Percentiles rank a stretch among this genome's conserved stretches.
These are phyloP conservation scores for Phoma sp. DNA, from an alignment of 2,329 filamentous ascomycete species.

Conservation along the genomic window DNA sequence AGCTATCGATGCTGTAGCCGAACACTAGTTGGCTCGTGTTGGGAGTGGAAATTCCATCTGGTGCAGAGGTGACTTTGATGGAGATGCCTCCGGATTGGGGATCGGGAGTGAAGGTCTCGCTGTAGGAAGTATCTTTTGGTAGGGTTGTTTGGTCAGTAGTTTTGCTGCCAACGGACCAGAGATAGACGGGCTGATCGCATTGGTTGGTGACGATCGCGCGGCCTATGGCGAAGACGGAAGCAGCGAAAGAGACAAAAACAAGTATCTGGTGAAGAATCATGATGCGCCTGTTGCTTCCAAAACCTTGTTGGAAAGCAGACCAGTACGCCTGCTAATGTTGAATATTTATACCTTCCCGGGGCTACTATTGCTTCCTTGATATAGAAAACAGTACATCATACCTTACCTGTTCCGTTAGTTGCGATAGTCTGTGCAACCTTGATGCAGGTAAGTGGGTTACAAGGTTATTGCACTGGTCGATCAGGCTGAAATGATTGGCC, in stretches of 20 bases:
- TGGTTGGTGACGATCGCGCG: slow-evolving; percentile 42
- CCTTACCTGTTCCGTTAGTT: neutral
- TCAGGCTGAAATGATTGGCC: slow-evolving; percentile 21
- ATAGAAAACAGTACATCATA: neutral
- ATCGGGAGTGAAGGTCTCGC: slow-evolving; percentile 29
- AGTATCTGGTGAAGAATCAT: slow-evolving; percentile 9
- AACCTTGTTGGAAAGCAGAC: neutral
- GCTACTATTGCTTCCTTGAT: neutral
- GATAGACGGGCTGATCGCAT: slow-evolving; percentile 35
- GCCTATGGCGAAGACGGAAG: slow-evolving; percentile 25
- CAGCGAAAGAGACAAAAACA: neutral
- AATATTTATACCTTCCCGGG: neutral
- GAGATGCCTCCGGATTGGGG: slow-evolving; percentile 31
- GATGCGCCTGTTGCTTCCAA: neutral
- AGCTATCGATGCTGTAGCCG: slow-evolving; percentile 34
- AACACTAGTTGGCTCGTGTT: slow-evolving; percentile 40
- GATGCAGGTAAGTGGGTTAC: slow-evolving; percentile 12
- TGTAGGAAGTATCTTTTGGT: slow-evolving; percentile 33
- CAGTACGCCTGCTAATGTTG: neutral
- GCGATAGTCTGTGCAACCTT: slow-evolving; percentile 9
- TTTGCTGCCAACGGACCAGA: slow-evolving; percentile 37
- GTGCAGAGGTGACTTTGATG: slow-evolving; percentile 29
- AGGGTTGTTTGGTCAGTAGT: slow-evolving; percentile 24
- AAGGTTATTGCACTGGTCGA: slow-evolving; percentile 10
- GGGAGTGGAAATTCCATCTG: slow-evolving; percentile 32